Evolutionary conservation across 495 filamentous ascomycete genomes (phyloP).

Genomic region (Ramalina intermedia): DNA sequence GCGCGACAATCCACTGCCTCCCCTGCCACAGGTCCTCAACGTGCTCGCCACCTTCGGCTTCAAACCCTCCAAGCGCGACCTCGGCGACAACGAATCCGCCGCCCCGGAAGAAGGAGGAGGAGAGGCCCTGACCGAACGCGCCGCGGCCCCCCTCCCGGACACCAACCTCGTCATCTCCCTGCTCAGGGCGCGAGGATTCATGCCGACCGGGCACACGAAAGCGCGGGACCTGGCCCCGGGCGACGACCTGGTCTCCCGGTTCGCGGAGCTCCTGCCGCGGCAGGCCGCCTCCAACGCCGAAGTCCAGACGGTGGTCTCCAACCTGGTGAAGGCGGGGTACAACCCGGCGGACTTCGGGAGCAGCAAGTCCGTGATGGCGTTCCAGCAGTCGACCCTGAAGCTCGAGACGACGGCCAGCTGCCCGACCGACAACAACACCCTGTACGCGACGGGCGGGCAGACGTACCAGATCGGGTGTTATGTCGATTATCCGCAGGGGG

Average conservation of each 20-base stretch:
- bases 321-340: neutral
- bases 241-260: neutral
- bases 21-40: neutral
- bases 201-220: neutral
- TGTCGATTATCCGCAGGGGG: neutral
- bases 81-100: neutral
- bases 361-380: neutral
- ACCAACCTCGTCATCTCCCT: neutral
- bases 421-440: neutral
- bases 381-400: neutral
- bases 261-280: no score
- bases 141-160: neutral
- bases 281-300: neutral
- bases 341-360: neutral
- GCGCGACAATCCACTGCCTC: neutral
- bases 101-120: neutral
- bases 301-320: neutral
- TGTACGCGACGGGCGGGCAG: neutral
- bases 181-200: neutral
- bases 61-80: neutral
- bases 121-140: neutral
- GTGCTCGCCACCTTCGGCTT: neutral
- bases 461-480: neutral
- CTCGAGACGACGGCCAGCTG: neutral
- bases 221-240: neutral